A percentile compares a stretch with the other conserved stretches of the same genome.
Conservation (phyloP, 2,329 filamentous ascomycete genomes). For the Teratosphaeria pseudoeucalypti region DNA sequence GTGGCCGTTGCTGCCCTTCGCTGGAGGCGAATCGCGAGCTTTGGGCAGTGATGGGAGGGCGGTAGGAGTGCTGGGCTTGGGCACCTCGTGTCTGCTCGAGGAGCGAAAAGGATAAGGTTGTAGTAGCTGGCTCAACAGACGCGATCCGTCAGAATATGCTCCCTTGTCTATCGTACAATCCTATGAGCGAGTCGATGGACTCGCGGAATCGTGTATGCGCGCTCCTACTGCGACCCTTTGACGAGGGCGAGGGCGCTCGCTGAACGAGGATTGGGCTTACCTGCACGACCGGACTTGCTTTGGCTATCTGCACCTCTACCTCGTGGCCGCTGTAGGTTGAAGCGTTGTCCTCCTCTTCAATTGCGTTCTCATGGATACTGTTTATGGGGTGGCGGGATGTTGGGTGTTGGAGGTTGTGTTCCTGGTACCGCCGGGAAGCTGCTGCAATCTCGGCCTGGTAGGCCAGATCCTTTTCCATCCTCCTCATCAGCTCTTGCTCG, state of each 20-base stretch:
- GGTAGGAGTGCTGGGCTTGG: not conserved
- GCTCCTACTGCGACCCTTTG: not conserved
- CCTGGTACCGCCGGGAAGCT: not conserved
- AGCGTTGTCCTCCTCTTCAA: slow-evolving; percentile 14
- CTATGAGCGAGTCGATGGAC: slow-evolving; percentile 19
- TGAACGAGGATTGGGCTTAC: slow-evolving; percentile 11
- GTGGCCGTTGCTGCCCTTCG: not conserved
- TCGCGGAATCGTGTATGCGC: slow-evolving; percentile 7
- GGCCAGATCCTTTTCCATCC: not conserved
- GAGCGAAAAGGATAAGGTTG: slow-evolving; percentile 2
- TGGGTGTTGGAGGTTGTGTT: slow-evolving; percentile 1
- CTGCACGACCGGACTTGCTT: slow-evolving; percentile 18
- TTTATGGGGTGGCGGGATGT: slow-evolving; percentile 7
- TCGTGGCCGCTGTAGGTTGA: slow-evolving; percentile 21
- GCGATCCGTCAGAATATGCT: slow-evolving; percentile 10
- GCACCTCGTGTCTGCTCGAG: not conserved
- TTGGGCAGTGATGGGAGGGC: not conserved
- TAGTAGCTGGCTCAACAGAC: slow-evolving; percentile 5
- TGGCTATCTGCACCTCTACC: slow-evolving; percentile 11
- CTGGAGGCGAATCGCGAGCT: not conserved
- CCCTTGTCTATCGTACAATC: slow-evolving; percentile 10
- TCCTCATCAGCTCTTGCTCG: not conserved
- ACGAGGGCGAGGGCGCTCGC: not conserved
- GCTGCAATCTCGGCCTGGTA: not conserved
- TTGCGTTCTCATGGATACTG: slow-evolving; percentile 15